Evolutionary conservation across 306 rosid genomes (phyloP), one percentile per base, ranked within the genome.

Genomic region (Gillenia trifoliata): DNA sequence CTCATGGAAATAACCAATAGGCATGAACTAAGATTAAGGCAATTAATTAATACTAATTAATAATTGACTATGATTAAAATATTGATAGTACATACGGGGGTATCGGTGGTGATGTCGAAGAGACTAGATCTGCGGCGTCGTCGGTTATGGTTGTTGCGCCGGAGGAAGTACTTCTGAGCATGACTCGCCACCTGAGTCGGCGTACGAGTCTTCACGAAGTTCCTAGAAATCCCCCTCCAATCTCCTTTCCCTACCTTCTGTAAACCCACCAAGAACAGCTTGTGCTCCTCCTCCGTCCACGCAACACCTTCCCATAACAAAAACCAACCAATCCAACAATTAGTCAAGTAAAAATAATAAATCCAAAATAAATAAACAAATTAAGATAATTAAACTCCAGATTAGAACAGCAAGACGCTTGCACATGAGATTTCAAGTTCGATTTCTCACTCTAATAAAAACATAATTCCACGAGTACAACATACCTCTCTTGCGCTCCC

Each of bases 161-260:
- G 89, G 70, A 93, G 97, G 71, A 91, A 93, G 73, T 93, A 93
- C 64, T 93, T 93, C 75, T 93, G 98, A 85, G 98, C 98, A 64
- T 93, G 98, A 75, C 98, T 93, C 0, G 97, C 98, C 4, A 91
- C 98, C 84, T 93, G 97, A 67, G 97, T 93, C 17, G 98, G 96
- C 10, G 98, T 93, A 0, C 97, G 85, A 57, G 98, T 93, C 80
- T 89, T 93, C 33, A 93, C 97, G 73, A 86, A 91, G 86, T 91
- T 91, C 81, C 96, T 83, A 16, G 98, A 93, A 79, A 93, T 93
- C 59, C 98, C 98, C 77, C 98, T 86, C 98, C 98, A 93, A 66
- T 93, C 98, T 64, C 98, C 98, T 70, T 89, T 93, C 11, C 98
- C 98, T 0, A 93, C 93, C 61, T 84, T 83, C 45, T 88, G 89